These are phyloP conservation scores for Tulasnella sp. DNA, from an alignment of 768 basidiomycete genomes.

Conservation along the genomic window DNA sequence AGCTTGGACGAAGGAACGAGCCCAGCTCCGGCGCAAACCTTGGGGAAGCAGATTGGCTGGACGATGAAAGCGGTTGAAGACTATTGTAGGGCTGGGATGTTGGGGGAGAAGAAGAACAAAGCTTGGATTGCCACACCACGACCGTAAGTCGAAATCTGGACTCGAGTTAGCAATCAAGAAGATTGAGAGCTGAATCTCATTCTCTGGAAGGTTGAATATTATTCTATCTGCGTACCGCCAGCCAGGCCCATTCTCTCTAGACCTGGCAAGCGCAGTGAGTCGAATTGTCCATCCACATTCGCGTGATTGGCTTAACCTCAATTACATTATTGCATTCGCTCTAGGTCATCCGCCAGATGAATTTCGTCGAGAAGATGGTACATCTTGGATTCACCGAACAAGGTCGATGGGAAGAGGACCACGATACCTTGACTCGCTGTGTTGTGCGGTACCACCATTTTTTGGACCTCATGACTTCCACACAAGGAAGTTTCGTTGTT, in stretches of 20 bases:
- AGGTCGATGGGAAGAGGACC: slow-evolving; percentile 35
- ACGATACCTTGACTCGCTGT: slow-evolving; percentile 26
- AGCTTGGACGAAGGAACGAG: neutral
- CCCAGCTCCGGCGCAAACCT: neutral
- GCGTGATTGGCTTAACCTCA: no score
- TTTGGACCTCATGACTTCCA: slow-evolving; percentile 27
- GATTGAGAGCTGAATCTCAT: slow-evolving; percentile 42
- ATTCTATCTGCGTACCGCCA: slow-evolving; percentile 76
- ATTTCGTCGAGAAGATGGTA: slow-evolving; percentile 29
- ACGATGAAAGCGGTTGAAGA: neutral
- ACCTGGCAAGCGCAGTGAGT: slow-evolving; percentile 26
- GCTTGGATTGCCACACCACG: neutral
- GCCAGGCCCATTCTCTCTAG: slow-evolving; percentile 42
- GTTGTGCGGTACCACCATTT: slow-evolving; percentile 30
- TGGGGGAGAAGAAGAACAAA: neutral
- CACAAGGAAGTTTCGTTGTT: slow-evolving; percentile 27
- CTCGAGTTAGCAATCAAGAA: neutral
- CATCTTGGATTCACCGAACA: slow-evolving; percentile 28
- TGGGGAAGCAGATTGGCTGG: neutral
- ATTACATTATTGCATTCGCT: neutral
- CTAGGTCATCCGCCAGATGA: slow-evolving; percentile 29
- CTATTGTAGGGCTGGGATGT: neutral
- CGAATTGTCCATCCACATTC: neutral
- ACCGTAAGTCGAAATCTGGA: neutral
- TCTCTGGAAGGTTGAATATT: slow-evolving; percentile 64